Evolutionary conservation across 2,329 filamentous ascomycete species (phyloP).

Genomic region (Raffaelea arxii): DNA sequence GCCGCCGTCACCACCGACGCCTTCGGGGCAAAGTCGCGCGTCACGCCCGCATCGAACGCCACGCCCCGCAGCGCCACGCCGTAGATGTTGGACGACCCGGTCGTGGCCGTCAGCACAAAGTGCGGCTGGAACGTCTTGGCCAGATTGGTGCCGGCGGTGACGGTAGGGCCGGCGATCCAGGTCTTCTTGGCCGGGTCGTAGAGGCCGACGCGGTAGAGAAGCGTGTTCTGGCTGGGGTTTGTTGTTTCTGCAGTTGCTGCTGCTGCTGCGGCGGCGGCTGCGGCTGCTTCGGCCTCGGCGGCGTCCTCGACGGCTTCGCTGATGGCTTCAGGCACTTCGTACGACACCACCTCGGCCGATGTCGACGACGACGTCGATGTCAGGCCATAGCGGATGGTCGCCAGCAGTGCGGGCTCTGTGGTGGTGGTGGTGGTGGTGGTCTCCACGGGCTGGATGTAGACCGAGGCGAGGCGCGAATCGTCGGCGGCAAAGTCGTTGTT

Average conservation of each 20-base stretch:
- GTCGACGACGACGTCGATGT: conserved; percentile 21
- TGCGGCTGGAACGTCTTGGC: conserved; percentile 51
- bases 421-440: conserved; percentile 22
- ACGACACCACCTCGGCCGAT: conserved; percentile 40
- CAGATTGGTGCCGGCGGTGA: conserved; percentile 47
- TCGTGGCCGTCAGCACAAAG: conserved; percentile 32
- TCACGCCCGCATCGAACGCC: conserved; percentile 52
- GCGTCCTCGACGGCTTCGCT: not conserved
- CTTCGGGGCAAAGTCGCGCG: conserved; percentile 55
- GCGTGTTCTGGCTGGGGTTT: conserved; percentile 27
- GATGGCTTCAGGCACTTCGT: conserved; percentile 37
- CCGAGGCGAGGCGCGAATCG: no score
- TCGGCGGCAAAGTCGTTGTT: conserved; percentile 34
- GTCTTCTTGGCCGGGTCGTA: conserved; percentile 36
- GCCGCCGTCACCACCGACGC: conserved; percentile 38
- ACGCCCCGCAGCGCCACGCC: conserved; percentile 42
- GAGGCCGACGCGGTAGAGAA: conserved; percentile 48
- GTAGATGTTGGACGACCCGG: not conserved
- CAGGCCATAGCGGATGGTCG: conserved; percentile 47
- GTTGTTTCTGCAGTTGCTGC: not conserved
- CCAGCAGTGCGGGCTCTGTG: conserved; percentile 31
- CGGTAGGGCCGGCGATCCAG: conserved; percentile 48
- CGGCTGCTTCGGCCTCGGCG: conserved; percentile 20
- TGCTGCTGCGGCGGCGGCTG: no score
- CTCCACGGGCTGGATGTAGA: conserved; percentile 45